Evolutionary conservation across 345 rosid genomes (phyloP), one percentile per base, ranked within the genome.

Genomic region (Streptanthus diversifolius): DNA sequence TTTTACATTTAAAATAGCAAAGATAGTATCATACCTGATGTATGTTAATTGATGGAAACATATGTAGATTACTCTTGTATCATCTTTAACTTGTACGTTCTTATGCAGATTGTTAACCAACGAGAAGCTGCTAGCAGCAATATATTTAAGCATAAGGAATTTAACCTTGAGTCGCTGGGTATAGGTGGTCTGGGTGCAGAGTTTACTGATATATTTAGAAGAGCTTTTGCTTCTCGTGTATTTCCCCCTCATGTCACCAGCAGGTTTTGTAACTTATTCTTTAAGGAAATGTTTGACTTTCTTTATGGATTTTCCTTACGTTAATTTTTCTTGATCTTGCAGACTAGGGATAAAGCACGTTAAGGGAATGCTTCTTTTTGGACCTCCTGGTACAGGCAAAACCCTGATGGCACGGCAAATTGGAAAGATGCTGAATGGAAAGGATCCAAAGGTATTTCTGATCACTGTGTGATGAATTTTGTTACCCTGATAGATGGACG

Each of bases 151-250:
- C 98, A 90, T 5, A 92, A 95, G 83, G 97, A 95, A 71, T 95
- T 95, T 66, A 95, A 95, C 85, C 98, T 92, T 58, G 84, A 90
- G 83, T 83, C 96, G 14, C 79, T 92, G 68, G 98, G 99, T 75
- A 95, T 95, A 78, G 99, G 99, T 74, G 99, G 99, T 67, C 75
- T 95, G 75, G 85, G 99, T 82, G 96, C 89, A n/a, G 98, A 95
- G 82, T 95, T 95, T 85, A 90, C 97, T 5, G 97, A 95, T 82
- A 92, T 95, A 80, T 95, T 95, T 82, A 85, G 99, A 81, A 85
- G 99, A 84, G 99, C 98, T 71, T 95, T 95, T 82, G 98, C 99
- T 37, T 95, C 99, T 68, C 91, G 99, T 76, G 99, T 95, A 75
- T 90, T 95, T 82, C 99, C 99, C 51, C 73, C 99, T 43, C 98